Base-by-base conservation (phyloP, 2,329 filamentous ascomycete species). In the Sphaerostilbella broomeana region DNA sequence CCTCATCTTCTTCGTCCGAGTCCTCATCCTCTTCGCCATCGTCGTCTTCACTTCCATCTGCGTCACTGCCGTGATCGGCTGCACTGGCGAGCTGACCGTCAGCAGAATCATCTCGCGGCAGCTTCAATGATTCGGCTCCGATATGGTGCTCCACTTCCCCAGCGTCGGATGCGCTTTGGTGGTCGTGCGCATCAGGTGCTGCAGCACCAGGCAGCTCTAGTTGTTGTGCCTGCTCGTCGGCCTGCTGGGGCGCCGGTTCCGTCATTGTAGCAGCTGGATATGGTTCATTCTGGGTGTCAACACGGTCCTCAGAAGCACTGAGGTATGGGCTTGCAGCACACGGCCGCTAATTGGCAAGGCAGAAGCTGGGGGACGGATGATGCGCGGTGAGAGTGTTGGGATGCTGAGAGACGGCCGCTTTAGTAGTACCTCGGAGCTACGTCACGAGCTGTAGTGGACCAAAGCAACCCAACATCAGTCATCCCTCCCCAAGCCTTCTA, bases 211-310 rank as follows among this genome's bases (percentile, higher is more conserved):
- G 24, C 20, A 30, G 28, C 24, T 41, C 27, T 9, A 28, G 25
- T 19, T 30, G 42, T 8, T 26, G 33, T 19, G 33, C 27, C 17
- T 43, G 35, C 35, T 17, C 49, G 32, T 56, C 54, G 55, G 55
- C 58, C 53, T 48, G 49, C 42, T 53, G 50, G 49, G 62, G 58
- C 56, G 61, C 56, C 55, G 55, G 57, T 51, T 65, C 59, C 56
- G 64, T 68, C 65, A 69, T 69, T 59, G 56, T 52, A 47, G 45
- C 45, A 42, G 47, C 36, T 29, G 44, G 42, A 47, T 47, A 49
- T 48, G 41, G 51, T 42, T 54, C 57, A 60, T 60, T 42, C 52
- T 59, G 54, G 40, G 49, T 44, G 40, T 40, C 19, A 39, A 43
- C 11, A 31, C 32, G 22, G 45, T 45, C 31, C 40, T 40, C 30